These are phyloP conservation scores for Chaetomiaceae sp. DNA, from an alignment of 2,329 filamentous ascomycete species.

Conservation along the genomic window DNA sequence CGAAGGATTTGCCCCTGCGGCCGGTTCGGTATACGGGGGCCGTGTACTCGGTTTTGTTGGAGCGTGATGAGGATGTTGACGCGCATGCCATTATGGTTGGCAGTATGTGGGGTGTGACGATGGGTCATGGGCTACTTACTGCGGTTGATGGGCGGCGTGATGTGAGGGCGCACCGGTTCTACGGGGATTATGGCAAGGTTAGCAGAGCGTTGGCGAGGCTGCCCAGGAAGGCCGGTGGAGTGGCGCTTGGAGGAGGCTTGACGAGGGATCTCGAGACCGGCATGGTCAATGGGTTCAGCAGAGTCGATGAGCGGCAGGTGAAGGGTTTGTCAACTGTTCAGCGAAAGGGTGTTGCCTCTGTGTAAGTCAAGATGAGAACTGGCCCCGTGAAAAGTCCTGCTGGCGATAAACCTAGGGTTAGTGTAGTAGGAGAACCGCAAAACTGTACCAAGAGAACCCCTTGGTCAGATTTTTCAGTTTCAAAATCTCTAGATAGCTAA, in stretches of 20 bases:
- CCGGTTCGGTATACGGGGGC: conserved; percentile 43
- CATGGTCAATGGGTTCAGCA: conserved; percentile 34
- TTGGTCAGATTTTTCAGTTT: too few relatives aligned
- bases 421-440: too few relatives aligned
- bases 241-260: conserved; percentile 43
- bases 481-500: too few relatives aligned
- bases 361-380: too few relatives aligned
- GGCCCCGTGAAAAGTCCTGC: too few relatives aligned
- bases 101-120: conserved; percentile 51
- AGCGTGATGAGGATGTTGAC: conserved; percentile 39
- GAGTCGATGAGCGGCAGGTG: background rate
- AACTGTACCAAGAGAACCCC: too few relatives aligned
- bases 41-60: conserved; percentile 55
- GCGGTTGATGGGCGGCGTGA: conserved; percentile 30
- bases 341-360: background rate
- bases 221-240: conserved; percentile 34
- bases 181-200: conserved; percentile 48
- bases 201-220: conserved; percentile 37
- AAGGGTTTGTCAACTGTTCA: background rate
- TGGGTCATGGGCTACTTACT: conserved; percentile 54
- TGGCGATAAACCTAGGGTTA: too few relatives aligned
- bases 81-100: conserved; percentile 49
- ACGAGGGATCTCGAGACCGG: conserved; percentile 37
- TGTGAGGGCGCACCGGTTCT: conserved; percentile 49
- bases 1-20: conserved; percentile 32